Evolutionary conservation across 2,329 filamentous ascomycete species (phyloP).

Genomic region (Pseudogymnoascus sp.): DNA sequence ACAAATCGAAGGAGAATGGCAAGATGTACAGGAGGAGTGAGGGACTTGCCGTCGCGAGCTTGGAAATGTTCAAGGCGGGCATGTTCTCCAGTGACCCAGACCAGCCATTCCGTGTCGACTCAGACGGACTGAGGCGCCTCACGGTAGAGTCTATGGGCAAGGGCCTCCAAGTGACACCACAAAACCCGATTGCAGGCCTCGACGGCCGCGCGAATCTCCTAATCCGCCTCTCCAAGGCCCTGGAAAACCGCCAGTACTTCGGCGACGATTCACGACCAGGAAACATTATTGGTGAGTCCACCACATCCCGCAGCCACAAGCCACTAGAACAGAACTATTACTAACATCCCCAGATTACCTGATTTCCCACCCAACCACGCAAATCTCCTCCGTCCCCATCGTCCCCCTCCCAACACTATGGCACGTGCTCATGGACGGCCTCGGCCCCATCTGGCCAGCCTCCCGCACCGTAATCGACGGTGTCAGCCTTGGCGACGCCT

Average conservation of each 20-base stretch:
- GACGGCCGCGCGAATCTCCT: constrained; percentile 78
- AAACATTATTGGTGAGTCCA: constrained; percentile 75
- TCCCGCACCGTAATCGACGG: constrained; percentile 84
- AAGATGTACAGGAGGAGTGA: constrained; percentile 78
- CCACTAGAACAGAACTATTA: constrained; percentile 16
- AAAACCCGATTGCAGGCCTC: constrained; percentile 76
- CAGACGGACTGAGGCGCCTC: constrained; percentile 65
- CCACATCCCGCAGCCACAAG: background rate
- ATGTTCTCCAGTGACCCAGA: constrained; percentile 74
- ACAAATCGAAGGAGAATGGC: constrained; percentile 84
- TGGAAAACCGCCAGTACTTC: constrained; percentile 77
- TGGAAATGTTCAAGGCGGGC: constrained; percentile 92
- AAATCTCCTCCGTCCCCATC: constrained; percentile 81
- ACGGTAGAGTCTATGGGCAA: constrained; percentile 68
- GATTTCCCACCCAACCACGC: constrained; percentile 83
- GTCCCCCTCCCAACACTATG: constrained; percentile 82
- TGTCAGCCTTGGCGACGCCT: constrained; percentile 82
- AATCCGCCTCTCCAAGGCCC: constrained; percentile 64
- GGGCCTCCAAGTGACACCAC: constrained; percentile 75
- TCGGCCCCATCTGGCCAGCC: constrained; percentile 81
- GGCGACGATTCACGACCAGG: constrained; percentile 78
- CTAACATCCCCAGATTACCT: constrained; percentile 64
- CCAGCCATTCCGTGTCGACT: constrained; percentile 87
- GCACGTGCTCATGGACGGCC: constrained; percentile 80
- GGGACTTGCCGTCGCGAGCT: constrained; percentile 67